A percentile compares a stretch with the other conserved stretches of the same genome.
Evolutionary conservation across 306 rosid genomes (phyloP).

Genomic region (Dryas octopetala): DNA sequence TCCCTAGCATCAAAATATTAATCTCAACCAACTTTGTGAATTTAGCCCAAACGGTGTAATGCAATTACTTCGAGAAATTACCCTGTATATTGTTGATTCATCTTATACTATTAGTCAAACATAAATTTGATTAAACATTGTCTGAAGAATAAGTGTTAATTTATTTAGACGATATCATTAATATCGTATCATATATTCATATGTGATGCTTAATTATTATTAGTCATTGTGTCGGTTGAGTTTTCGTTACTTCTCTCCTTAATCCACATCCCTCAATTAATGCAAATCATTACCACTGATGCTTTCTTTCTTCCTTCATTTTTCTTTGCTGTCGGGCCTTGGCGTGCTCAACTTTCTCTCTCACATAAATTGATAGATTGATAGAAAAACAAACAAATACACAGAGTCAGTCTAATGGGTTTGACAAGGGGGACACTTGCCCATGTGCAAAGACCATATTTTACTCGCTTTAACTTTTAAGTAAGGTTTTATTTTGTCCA

Average conservation of each 20-base stretch:
- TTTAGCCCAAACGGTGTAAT: no score
- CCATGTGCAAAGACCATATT: conserved; percentile 31
- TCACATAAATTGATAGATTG: background rate
- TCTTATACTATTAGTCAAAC: no score
- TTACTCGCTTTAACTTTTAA: background rate
- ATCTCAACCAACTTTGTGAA: no score
- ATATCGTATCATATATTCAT: no score
- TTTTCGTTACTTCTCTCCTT: conserved; percentile 33
- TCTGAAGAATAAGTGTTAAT: background rate
- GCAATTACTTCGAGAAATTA: no score
- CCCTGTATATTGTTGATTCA: no score
- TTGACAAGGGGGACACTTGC: conserved; percentile 26
- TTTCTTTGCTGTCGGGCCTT: background rate
- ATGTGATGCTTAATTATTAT: background rate
- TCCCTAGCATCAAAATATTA: no score
- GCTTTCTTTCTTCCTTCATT: conserved; percentile 16
- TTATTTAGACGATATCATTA: no score
- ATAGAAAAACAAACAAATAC: background rate
- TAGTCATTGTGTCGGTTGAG: conserved; percentile 35
- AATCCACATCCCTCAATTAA: conserved; percentile 31
- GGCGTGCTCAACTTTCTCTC: conserved; percentile 10
- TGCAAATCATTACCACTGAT: conserved; percentile 43
- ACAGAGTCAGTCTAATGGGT: background rate
- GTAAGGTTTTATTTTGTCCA: background rate
- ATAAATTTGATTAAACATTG: background rate